Percentiles rank a stretch among this genome's conserved stretches.
These are phyloP conservation scores for Pseudogymnoascus sp. DNA, from an alignment of 2,329 filamentous ascomycete species.

Conservation along the genomic window DNA sequence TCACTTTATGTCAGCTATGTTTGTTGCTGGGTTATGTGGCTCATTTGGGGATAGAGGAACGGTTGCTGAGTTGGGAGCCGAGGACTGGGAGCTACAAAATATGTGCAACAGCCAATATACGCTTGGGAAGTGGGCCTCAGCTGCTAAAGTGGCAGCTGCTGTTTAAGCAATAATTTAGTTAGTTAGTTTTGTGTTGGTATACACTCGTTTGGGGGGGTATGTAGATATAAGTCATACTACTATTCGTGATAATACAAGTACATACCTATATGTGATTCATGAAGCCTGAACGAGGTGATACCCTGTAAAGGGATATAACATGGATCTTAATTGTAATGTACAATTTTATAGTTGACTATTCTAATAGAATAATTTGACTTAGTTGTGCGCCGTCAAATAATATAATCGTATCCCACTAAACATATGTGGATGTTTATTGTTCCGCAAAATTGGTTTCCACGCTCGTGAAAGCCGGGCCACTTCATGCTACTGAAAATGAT, in stretches of 20 bases:
- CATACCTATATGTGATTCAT: neutral
- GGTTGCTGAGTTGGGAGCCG: slow-evolving; percentile 40
- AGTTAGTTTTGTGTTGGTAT: neutral
- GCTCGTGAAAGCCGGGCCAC: neutral
- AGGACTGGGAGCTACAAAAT: slow-evolving; percentile 59
- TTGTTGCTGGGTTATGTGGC: slow-evolving; percentile 50
- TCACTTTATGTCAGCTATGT: slow-evolving; percentile 58
- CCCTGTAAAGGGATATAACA: neutral
- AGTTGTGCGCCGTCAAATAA: too few species aligned
- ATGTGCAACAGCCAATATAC: slow-evolving; percentile 56
- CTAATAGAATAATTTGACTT: neutral
- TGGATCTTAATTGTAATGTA: neutral
- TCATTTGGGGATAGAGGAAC: slow-evolving; percentile 37
- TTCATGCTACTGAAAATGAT: neutral
- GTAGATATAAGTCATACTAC: neutral
- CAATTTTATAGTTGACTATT: neutral
- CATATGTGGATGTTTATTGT: too few species aligned
- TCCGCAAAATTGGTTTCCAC: neutral
- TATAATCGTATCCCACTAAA: too few species aligned
- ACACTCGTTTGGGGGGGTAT: neutral
- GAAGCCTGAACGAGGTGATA: neutral
- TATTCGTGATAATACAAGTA: neutral
- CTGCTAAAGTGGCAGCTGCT: neutral
- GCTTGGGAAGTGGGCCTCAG: slow-evolving; percentile 33
- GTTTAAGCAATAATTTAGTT: neutral